Evolutionary conservation across 2,329 filamentous ascomycete species (phyloP).

Genomic region (Achaetomium macrosporum): DNA sequence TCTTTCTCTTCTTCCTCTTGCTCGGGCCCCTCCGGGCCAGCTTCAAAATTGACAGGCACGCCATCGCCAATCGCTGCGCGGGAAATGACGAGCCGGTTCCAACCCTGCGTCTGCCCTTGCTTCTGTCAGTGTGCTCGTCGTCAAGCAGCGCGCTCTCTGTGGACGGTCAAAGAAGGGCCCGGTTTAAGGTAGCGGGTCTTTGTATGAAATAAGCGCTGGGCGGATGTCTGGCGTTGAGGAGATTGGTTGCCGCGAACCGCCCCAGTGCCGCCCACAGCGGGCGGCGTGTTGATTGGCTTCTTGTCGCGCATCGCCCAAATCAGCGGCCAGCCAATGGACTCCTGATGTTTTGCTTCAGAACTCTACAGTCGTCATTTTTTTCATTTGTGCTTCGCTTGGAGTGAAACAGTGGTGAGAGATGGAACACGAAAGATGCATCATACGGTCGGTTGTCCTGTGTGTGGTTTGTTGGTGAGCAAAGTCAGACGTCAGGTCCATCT

Average conservation of each 20-base stretch:
- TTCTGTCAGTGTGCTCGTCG: constrained; percentile 12
- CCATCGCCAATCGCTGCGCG: constrained; percentile 11
- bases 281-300: constrained; percentile 21
- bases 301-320: constrained; percentile 19
- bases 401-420: background rate
- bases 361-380: background rate
- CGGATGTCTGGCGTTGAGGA: constrained; percentile 16
- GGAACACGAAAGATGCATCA: too few relatives aligned
- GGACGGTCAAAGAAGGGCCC: constrained; percentile 12
- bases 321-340: constrained; percentile 19
- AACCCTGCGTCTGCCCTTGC: constrained; percentile 16
- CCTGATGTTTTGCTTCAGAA: background rate
- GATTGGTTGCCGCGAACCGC: constrained; percentile 27
- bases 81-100: constrained; percentile 14
- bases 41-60: background rate
- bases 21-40: background rate
- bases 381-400: background rate
- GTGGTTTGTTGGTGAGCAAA: background rate
- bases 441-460: too few relatives aligned
- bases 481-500: background rate
- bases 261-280: too few relatives aligned
- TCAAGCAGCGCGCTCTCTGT: constrained; percentile 20
- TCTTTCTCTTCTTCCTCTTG: background rate
- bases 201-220: constrained; percentile 38
- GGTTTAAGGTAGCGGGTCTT: constrained; percentile 14